phyloP scores from a whole-genome alignment of 2,329 filamentous ascomycete genomes.

The Rhynchosporium secalis region DNA sequence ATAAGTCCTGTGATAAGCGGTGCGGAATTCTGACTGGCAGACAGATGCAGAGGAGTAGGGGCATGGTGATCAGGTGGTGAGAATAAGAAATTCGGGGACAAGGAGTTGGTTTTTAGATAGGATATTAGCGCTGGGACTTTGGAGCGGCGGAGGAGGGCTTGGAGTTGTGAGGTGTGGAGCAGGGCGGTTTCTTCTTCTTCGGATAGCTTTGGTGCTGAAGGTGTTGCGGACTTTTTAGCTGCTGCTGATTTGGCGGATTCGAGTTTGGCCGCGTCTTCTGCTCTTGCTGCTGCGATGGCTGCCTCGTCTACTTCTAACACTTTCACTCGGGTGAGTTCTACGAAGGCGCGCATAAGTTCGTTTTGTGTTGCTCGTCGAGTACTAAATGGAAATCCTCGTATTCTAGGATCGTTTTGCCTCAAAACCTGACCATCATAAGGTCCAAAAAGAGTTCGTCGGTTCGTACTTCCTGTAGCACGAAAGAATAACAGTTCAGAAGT shows the following conservation, averaged over 20 bases:
- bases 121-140: conserved; percentile 85
- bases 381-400: conserved; percentile 89
- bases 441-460: conserved; percentile 83
- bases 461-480: conserved; percentile 83
- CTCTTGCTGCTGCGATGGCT: conserved; percentile 52
- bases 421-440: conserved; percentile 89
- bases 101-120: conserved; percentile 75
- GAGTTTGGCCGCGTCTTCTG: conserved; percentile 49
- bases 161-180: conserved; percentile 85
- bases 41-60: conserved; percentile 77
- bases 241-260: conserved; percentile 42
- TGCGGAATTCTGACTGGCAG: conserved; percentile 76
- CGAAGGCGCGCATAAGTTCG: conserved; percentile 91
- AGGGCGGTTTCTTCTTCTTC: conserved; percentile 82
- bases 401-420: conserved; percentile 72
- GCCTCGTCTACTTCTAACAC: conserved; percentile 74
- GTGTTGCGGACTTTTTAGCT: conserved; percentile 46
- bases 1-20: conserved; percentile 78
- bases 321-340: conserved; percentile 90
- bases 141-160: conserved; percentile 82
- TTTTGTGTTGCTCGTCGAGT: conserved; percentile 89
- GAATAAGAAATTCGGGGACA: conserved; percentile 74
- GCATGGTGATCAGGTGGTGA: conserved; percentile 74
- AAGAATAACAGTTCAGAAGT: conserved; percentile 84
- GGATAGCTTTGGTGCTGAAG: conserved; percentile 59